Percentiles rank a stretch among this genome's conserved stretches.
Conservation (phyloP, 176 grass and related monocot genomes). For the Musa troglodytarum region DNA sequence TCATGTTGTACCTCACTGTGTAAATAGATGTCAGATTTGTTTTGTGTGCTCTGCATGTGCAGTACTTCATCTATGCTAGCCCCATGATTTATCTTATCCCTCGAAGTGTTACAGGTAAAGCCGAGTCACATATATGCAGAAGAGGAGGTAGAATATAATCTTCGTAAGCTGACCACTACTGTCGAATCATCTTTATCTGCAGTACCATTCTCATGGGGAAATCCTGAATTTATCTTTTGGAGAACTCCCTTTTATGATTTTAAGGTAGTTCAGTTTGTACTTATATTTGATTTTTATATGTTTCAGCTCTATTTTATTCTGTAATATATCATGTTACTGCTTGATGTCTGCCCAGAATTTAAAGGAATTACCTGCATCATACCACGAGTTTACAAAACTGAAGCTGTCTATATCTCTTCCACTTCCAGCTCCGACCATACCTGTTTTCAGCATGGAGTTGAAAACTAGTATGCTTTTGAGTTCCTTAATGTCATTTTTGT, state of each 20-base stretch:
- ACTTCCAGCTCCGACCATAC: slow-evolving; percentile 43
- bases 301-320: background rate
- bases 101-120: slow-evolving; percentile 63
- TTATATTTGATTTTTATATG: slow-evolving; percentile 4
- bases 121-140: slow-evolving; percentile 69
- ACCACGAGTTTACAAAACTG: slow-evolving; percentile 48
- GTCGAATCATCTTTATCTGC: slow-evolving; percentile 65
- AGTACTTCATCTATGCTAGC: background rate
- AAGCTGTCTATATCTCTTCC: slow-evolving; percentile 41
- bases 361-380: slow-evolving; percentile 37
- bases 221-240: slow-evolving; percentile 62
- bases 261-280: slow-evolving; percentile 45
- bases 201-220: slow-evolving; percentile 47
- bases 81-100: background rate
- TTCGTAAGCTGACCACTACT: slow-evolving; percentile 37
- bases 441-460: slow-evolving; percentile 55
- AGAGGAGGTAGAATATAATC: slow-evolving; percentile 67
- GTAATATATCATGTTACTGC: background rate
- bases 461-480: slow-evolving; percentile 44
- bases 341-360: slow-evolving; percentile 52
- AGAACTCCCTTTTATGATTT: slow-evolving; percentile 58
- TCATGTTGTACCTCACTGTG: slow-evolving; percentile 3
- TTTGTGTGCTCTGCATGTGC: background rate
- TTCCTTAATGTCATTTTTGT: background rate
- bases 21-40: background rate